A percentile compares a stretch with the other conserved stretches of the same genome.
phyloP scores from a whole-genome alignment of 306 rosid species.

The Chamaecrista fasciculata region DNA sequence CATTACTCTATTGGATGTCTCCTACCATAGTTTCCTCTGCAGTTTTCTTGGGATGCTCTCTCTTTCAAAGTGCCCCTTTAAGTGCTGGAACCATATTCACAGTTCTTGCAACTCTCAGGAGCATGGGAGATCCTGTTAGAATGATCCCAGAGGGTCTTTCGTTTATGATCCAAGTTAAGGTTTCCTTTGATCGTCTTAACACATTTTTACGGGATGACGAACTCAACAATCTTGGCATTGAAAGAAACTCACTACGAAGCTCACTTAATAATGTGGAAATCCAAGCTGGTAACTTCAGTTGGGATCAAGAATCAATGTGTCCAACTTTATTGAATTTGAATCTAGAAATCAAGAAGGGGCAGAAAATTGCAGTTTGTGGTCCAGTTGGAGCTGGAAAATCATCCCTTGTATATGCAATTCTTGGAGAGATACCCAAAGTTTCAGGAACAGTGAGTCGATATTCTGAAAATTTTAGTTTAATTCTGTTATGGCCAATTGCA shows the following conservation, averaged over 20 bases:
- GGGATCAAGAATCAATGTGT: slow-evolving; percentile 51
- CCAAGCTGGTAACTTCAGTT: slow-evolving; percentile 52
- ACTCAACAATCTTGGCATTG: slow-evolving; percentile 30
- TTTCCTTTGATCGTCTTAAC: slow-evolving; percentile 66
- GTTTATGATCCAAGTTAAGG: slow-evolving; percentile 64
- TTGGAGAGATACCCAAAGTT: slow-evolving; percentile 69
- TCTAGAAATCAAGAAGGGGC: slow-evolving; percentile 49
- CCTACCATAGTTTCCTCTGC: slow-evolving; percentile 63
- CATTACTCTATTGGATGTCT: slow-evolving; percentile 67
- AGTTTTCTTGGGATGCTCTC: slow-evolving; percentile 52
- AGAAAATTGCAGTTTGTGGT: slow-evolving; percentile 75
- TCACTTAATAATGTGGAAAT: slow-evolving; percentile 41
- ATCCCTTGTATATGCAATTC: slow-evolving; percentile 62
- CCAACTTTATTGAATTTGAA: slow-evolving; percentile 51
- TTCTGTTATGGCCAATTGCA: not conserved
- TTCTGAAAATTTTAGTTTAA: not conserved
- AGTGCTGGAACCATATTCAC: slow-evolving; percentile 81
- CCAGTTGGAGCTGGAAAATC: slow-evolving; percentile 89
- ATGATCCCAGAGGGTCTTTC: slow-evolving; percentile 82
- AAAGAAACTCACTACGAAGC: slow-evolving; percentile 10
- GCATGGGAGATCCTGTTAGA: slow-evolving; percentile 65
- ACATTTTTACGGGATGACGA: slow-evolving; percentile 64
- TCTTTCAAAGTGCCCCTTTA: slow-evolving; percentile 56
- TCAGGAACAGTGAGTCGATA: slow-evolving; percentile 65
- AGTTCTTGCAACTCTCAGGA: slow-evolving; percentile 59